phyloP scores from a whole-genome alignment of 495 filamentous ascomycete species.

The Oleoguttula mirabilis region DNA sequence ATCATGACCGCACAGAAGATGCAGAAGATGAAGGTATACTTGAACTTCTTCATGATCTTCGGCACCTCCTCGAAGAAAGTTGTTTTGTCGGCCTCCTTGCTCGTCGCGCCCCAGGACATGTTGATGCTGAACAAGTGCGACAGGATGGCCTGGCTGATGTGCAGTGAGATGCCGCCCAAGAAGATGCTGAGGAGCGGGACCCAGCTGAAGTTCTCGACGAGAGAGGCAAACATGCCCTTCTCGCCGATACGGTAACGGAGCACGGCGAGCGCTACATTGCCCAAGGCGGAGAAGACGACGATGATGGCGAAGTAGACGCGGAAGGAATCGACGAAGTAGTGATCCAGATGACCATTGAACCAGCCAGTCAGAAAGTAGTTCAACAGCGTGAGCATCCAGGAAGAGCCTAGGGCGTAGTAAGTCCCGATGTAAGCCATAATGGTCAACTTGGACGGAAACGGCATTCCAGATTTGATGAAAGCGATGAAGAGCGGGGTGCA shows the following conservation, averaged over 20 bases:
- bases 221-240: conserved; percentile 22
- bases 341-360: conserved; percentile 36
- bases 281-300: conserved; percentile 36
- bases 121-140: conserved; percentile 37
- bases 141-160: conserved; percentile 37
- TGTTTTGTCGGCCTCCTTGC: conserved; percentile 48
- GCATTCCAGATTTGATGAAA: conserved; percentile 62
- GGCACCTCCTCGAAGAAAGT: conserved; percentile 50
- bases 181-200: conserved; percentile 36
- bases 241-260: conserved; percentile 37
- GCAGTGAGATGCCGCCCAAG: conserved; percentile 37
- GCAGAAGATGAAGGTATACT: conserved; percentile 46
- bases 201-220: conserved; percentile 38
- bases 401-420: conserved; percentile 70
- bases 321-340: conserved; percentile 40
- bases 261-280: conserved; percentile 37
- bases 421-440: conserved; percentile 79
- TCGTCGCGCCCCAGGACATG: conserved; percentile 40
- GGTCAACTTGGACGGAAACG: conserved; percentile 66
- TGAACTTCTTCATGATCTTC: conserved; percentile 45
- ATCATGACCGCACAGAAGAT: conserved; percentile 37
- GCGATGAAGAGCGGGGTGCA: conserved; percentile 63
- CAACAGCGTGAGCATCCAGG: conserved; percentile 63
- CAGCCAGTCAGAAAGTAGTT: conserved; percentile 68
- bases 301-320: conserved; percentile 39